These are phyloP conservation scores for Paraconiothyrium sp. DNA, from an alignment of 2,329 filamentous ascomycete genomes.

Conservation along the genomic window DNA sequence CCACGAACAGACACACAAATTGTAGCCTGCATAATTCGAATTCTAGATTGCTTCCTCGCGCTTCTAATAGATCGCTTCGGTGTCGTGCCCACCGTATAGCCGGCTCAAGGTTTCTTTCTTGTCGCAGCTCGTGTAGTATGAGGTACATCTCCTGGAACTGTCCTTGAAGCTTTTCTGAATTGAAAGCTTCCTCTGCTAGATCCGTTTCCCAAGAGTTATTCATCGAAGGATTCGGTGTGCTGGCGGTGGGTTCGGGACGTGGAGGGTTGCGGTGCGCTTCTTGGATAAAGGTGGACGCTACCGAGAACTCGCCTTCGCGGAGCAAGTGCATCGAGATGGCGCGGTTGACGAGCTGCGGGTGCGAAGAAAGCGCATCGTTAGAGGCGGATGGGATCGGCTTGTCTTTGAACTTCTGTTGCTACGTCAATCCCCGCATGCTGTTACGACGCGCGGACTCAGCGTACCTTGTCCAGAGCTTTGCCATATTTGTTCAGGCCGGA, in stretches of 20 bases:
- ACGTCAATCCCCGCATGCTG: slow-evolving; percentile 20
- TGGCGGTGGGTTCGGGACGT: slow-evolving; percentile 48
- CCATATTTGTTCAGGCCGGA: slow-evolving; percentile 83
- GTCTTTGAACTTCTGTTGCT: slow-evolving; percentile 65
- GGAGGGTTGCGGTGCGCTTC: slow-evolving; percentile 68
- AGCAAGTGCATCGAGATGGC: slow-evolving; percentile 97
- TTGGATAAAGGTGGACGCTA: slow-evolving; percentile 83
- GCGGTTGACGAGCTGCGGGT: slow-evolving; percentile 83
- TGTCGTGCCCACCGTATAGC: slow-evolving; percentile 87
- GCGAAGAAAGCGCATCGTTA: slow-evolving; percentile 79
- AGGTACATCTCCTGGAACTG: slow-evolving; percentile 91
- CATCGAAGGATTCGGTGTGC: slow-evolving; percentile 46
- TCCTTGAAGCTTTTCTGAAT: slow-evolving; percentile 75
- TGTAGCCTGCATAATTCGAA: slow-evolving; percentile 93
- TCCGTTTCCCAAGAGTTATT: slow-evolving; percentile 53
- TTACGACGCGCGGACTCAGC: slow-evolving; percentile 18
- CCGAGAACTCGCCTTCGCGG: slow-evolving; percentile 90
- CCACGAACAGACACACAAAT: slow-evolving; percentile 83
- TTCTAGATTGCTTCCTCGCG: slow-evolving; percentile 88
- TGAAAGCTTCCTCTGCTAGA: slow-evolving; percentile 65
- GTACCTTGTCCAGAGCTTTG: slow-evolving; percentile 83
- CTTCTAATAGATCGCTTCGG: slow-evolving; percentile 76
- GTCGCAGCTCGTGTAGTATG: slow-evolving; percentile 81
- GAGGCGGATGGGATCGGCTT: slow-evolving; percentile 77
- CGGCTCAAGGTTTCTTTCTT: slow-evolving; percentile 75